Evolutionary conservation across 148 eudicot species (phyloP).

Genomic region (Rhododendron simsii): DNA sequence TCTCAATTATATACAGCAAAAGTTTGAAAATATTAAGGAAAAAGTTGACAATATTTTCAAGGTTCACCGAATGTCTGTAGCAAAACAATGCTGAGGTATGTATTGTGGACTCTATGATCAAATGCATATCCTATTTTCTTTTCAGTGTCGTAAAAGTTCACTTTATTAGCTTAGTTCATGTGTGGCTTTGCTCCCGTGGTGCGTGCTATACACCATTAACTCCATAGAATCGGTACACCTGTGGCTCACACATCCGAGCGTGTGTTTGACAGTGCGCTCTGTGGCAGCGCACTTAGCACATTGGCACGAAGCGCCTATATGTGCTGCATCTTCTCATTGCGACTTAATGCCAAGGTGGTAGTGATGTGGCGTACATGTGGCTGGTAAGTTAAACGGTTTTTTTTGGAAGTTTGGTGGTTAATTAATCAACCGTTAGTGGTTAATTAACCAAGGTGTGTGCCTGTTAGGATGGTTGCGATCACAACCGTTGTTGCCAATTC

Average conservation of each 20-base stretch:
- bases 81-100: neutral
- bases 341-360: too few relatives aligned
- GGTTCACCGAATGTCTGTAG: slow-evolving; percentile 9
- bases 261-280: neutral
- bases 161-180: neutral
- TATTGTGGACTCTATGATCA: neutral
- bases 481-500: too few relatives aligned
- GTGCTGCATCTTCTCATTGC: too few relatives aligned
- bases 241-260: neutral
- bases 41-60: slow-evolving; percentile 1
- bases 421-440: too few relatives aligned
- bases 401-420: too few relatives aligned
- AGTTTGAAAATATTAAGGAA: neutral
- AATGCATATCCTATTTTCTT: neutral
- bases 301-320: too few relatives aligned
- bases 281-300: too few relatives aligned
- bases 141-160: neutral
- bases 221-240: neutral
- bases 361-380: too few relatives aligned
- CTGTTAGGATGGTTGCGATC: too few relatives aligned
- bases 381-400: too few relatives aligned
- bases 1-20: neutral
- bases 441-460: too few relatives aligned
- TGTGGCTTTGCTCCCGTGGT: too few relatives aligned
- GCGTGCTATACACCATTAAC: neutral